Evolutionary conservation across 495 filamentous ascomycete genomes (phyloP), one percentile per base, ranked within the genome.

Genomic region (Alectoria sarmentosa): DNA sequence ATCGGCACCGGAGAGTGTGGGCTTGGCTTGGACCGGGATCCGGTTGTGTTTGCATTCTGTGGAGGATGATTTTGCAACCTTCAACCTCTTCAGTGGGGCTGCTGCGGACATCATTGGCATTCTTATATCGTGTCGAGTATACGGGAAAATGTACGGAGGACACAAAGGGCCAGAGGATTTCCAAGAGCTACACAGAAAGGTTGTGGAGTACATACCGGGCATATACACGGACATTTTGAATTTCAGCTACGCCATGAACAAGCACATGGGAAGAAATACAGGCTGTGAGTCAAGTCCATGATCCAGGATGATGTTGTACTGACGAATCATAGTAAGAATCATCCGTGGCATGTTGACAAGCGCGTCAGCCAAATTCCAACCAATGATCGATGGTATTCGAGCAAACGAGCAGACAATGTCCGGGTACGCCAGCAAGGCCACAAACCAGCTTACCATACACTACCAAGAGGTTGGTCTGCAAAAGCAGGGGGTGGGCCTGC

Each of bases 81-180:
- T 59, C 57, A 59, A 30, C 21, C 34, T 59, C 34, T 59, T 59
- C 36, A 59, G 57, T 41, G 57, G 57, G 13, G 57, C 57, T 26
- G 57, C 57, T 26, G 57, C 57, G 57, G 57, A 59, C 57, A 59
- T 59, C n/a, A 41, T 59, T 59, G 57, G 57, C 34, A 59, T 59
- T 23, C 57, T 59, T 36, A 59, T 59, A 38, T 38, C 34, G 34
- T 59, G 57, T 9, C 57, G 57, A 6, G 57, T 59, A 28, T 59
- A 59, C 19, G 57, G 57, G 2, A 59, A 41, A 21, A 59, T 59
- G 57, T 59, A 41, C 26, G 57, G 57, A 28, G 57, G 57, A 38
- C 57, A 59, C 13, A 59, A 59, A 41, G 57, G 57, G 3, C 57
- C 57, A 41, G 57, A 59, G 19, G 57, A 59, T 15, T 59, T 59